Percentiles rank a stretch among this genome's conserved stretches.
Conservation (phyloP, 495 filamentous ascomycete genomes). For the Penicillium daleae region DNA sequence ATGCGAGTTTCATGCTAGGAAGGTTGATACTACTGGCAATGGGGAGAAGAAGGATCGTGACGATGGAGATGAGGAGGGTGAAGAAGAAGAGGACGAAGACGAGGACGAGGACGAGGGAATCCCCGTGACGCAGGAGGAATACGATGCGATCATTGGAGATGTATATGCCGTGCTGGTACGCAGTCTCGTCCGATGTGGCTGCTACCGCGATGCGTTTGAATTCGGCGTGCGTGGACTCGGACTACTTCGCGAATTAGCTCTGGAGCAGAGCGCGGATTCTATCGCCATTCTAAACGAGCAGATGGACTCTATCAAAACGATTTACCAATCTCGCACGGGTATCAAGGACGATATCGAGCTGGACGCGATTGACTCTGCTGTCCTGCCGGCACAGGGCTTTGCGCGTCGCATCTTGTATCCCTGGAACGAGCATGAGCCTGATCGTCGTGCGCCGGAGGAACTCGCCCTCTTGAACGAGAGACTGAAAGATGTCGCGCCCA, state of each 20-base stretch:
- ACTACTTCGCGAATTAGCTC: conserved; percentile 29
- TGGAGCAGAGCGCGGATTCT: conserved; percentile 28
- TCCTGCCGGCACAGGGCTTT: conserved; percentile 70
- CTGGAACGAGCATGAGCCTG: conserved; percentile 89
- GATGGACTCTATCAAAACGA: conserved; percentile 33
- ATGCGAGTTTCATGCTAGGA: conserved; percentile 48
- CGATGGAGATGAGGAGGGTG: conserved; percentile 19
- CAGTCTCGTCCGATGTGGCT: conserved; percentile 67
- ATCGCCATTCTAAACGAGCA: conserved; percentile 29
- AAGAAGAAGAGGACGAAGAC: conserved; percentile 34
- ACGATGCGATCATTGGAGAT: conserved; percentile 42
- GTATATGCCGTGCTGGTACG: conserved; percentile 53
- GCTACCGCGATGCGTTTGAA: conserved; percentile 68
- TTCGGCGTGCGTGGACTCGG: conserved; percentile 58
- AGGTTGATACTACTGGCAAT: conserved; percentile 18
- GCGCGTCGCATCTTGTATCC: conserved; percentile 89
- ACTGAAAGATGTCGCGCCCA: conserved; percentile 66
- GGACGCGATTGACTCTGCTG: conserved; percentile 46
- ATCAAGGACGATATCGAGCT: conserved; percentile 40
- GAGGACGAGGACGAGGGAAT: conserved; percentile 43
- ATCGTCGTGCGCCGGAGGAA: conserved; percentile 73
- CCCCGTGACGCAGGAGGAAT: conserved; percentile 45
- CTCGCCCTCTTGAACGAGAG: conserved; percentile 68
- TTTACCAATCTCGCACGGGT: conserved; percentile 35
- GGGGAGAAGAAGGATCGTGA: conserved; percentile 18